Evolutionary conservation across 2,329 filamentous ascomycete species (phyloP).

Genomic region (Diaporthe australafricana): DNA sequence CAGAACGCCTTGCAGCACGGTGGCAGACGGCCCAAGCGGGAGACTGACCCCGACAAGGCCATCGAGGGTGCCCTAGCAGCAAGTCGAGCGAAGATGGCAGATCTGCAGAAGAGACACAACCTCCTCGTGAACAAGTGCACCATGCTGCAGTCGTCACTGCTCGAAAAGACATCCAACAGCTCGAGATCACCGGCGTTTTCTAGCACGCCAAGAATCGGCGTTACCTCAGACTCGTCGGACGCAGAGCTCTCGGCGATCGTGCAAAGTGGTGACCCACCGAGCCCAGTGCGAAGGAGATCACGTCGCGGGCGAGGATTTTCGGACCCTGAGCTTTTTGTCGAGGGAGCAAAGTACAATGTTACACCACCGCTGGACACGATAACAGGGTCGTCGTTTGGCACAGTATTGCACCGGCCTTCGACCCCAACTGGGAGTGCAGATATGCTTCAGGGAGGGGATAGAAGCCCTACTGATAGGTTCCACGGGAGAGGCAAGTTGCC

Average conservation of each 20-base stretch:
- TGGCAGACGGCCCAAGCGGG: conserved; percentile 34
- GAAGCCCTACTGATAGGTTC: conserved; percentile 52
- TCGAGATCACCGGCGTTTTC: conserved; percentile 22
- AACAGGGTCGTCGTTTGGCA: conserved; percentile 40
- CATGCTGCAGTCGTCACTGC: conserved; percentile 60
- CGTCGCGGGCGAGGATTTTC: conserved; percentile 54
- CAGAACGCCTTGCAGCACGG: conserved; percentile 49
- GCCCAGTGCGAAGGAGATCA: conserved; percentile 52
- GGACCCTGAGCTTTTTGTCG: conserved; percentile 52
- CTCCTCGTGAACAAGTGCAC: conserved; percentile 64
- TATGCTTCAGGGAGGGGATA: conserved; percentile 42
- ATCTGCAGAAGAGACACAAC: conserved; percentile 64
- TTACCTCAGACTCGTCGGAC: conserved; percentile 45
- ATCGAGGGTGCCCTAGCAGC: conserved; percentile 61
- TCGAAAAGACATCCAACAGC: conserved; percentile 58
- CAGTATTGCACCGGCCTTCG: conserved; percentile 48
- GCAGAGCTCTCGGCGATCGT: conserved; percentile 50
- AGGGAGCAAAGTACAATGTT: conserved; percentile 56
- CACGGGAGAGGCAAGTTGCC: conserved; percentile 58
- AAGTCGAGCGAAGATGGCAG: conserved; percentile 64
- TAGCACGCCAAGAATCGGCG: conserved; percentile 31
- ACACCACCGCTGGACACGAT: conserved; percentile 53
- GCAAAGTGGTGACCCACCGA: conserved; percentile 44
- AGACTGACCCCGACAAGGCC: conserved; percentile 48
- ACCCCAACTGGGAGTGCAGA: conserved; percentile 49